Evolutionary conservation across 2,329 filamentous ascomycete species (phyloP), one percentile per base, ranked within the genome.

Genomic region (Endoconidiophora laricicola): DNA sequence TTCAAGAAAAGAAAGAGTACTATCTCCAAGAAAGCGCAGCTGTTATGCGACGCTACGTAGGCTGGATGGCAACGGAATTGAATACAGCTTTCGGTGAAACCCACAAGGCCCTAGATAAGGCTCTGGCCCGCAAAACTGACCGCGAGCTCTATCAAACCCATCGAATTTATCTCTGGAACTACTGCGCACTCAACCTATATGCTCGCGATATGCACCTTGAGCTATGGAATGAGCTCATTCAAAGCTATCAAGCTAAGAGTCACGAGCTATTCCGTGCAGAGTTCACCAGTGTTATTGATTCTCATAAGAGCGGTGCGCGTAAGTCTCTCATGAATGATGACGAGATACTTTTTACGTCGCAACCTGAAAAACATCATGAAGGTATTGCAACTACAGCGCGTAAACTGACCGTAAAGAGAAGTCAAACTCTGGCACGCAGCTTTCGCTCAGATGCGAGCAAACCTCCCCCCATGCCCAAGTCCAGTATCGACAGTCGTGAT

Each of bases 381-480:
- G 79, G 73, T 36, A 76, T 84, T 52, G 75, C 84, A 18, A 79
- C 77, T 39, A 81, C 85, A 6, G 88, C 88, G 7, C 77, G 87
- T 55, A 94, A 94, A 64, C 67, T 96, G 54, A 96, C 90, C 0
- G 88, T 96, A 48, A 94, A 94, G 70, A 78, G 88, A 60, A 91
- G 86, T 56, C 88, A 94, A 64, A 95, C 86, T 2, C 67, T 91
- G 51, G 85, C 84, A 20, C 81, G 83, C 58, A 78, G 74, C 44
- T 69, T 90, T 46, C 77, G 84, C 36, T 79, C 78, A 44, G 82
- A 86, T 44, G 76, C 75, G 48, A 66, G 68, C 48, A 82, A 79
- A 59, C 64, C 67, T 16, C 68, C 75, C 53, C 64, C 66, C 6
- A 50, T 53, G 44, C 52, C 52, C 38, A 53, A 50, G 39, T 4